Evolutionary conservation across 2,329 filamentous ascomycete genomes (phyloP).

Genomic region (Nothomitra cinnamomea): DNA sequence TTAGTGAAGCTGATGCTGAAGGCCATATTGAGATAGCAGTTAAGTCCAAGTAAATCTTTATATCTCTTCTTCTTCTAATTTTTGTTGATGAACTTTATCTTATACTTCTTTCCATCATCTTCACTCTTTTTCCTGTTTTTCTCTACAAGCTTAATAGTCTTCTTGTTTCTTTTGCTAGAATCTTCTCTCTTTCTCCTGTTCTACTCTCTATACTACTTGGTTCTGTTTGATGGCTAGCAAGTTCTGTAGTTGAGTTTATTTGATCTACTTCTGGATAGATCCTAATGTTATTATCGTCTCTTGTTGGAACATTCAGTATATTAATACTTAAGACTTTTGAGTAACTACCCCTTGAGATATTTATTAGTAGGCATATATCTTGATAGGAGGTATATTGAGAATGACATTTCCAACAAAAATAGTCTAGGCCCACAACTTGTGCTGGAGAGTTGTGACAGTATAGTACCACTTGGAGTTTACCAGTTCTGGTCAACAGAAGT

Average conservation of each 20-base stretch:
- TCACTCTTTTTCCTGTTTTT: background rate
- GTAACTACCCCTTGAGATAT: background rate
- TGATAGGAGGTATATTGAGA: background rate
- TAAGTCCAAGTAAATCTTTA: background rate
- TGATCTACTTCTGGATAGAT: background rate
- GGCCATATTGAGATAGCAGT: background rate
- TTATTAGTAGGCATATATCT: background rate
- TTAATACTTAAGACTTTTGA: background rate
- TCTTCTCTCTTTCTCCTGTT: background rate
- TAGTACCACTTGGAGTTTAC: background rate
- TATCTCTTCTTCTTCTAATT: background rate
- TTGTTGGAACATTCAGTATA: background rate
- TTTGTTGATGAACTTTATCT: background rate
- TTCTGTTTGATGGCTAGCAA: background rate
- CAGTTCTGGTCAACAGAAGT: background rate
- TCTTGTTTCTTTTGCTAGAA: background rate
- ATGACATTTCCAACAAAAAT: background rate
- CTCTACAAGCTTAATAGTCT: background rate
- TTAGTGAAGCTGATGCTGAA: background rate
- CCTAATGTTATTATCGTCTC: background rate
- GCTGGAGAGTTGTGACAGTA: background rate
- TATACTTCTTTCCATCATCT: background rate
- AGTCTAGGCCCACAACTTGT: background rate
- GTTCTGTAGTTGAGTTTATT: background rate
- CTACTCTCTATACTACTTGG: background rate